A percentile compares a stretch with the other conserved stretches of the same genome.
These are phyloP conservation scores for Fusarium fracticaudum DNA, from an alignment of 2,329 filamentous ascomycete species.

Conservation along the genomic window DNA sequence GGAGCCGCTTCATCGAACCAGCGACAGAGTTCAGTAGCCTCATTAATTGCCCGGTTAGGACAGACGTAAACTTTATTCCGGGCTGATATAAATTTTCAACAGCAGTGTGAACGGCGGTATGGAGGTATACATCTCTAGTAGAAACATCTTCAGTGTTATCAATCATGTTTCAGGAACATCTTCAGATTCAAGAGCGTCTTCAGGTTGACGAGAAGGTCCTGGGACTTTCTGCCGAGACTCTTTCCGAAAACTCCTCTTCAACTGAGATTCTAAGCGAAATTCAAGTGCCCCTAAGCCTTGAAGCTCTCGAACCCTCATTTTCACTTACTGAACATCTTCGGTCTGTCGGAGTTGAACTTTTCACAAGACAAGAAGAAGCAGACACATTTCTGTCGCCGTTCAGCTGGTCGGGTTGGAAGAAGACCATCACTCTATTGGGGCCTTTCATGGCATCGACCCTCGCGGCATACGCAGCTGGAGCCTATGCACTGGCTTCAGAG, in stretches of 20 bases:
- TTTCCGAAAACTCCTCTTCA: neutral
- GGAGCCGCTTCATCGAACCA: neutral
- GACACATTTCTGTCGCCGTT: conserved; percentile 6
- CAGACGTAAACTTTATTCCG: neutral
- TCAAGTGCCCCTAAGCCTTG: neutral
- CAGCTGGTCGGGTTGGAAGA: conserved; percentile 27
- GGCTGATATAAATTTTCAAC: neutral
- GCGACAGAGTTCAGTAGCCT: no score
- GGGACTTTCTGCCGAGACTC: neutral
- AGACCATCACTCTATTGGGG: conserved; percentile 28
- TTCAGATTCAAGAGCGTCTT: neutral
- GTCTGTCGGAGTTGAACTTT: neutral
- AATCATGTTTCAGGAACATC: neutral
- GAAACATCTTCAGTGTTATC: accelerated
- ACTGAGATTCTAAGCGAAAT: neutral
- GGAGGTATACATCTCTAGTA: accelerated
- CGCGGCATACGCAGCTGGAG: conserved; percentile 72
- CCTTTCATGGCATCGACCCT: conserved; percentile 60
- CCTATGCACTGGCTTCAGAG: conserved; percentile 66
- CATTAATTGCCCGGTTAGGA: neutral
- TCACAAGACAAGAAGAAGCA: neutral
- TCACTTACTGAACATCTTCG: neutral
- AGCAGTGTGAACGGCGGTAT: neutral
- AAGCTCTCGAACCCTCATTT: conserved; percentile 11
- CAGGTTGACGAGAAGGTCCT: neutral